A percentile compares a stretch with the other conserved stretches of the same genome.
These are phyloP conservation scores for Limnomonas spitsbergensis DNA, from an alignment of 139 green algal species.

Conservation along the genomic window DNA sequence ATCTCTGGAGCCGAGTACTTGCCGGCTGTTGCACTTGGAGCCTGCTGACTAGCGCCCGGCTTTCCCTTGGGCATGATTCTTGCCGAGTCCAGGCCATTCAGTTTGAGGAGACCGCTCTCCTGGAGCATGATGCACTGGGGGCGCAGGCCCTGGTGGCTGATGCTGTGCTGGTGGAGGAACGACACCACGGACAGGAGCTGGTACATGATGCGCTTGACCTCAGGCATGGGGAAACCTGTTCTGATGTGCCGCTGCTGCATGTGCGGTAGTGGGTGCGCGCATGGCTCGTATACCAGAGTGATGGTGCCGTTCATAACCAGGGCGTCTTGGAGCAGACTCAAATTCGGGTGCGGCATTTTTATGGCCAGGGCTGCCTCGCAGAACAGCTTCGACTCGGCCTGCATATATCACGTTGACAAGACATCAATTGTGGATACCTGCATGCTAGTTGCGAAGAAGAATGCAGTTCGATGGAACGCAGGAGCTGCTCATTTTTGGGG, in stretches of 20 bases:
- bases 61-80: constrained; percentile 1
- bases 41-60: too few species aligned
- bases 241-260: neutral
- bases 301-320: neutral
- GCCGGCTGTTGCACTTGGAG: neutral
- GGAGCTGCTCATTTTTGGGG: too few species aligned
- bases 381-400: neutral
- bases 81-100: neutral
- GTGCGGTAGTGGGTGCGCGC: neutral
- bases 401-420: neutral
- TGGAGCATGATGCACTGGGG: neutral
- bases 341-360: neutral
- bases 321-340: neutral
- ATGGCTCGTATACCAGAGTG: neutral
- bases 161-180: neutral
- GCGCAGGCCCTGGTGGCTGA: neutral
- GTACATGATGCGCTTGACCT: constrained; percentile 4
- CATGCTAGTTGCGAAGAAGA: too few species aligned
- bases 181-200: neutral
- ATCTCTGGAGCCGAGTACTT: constrained; percentile 1
- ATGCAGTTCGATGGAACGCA: too few species aligned
- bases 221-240: neutral
- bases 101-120: neutral
- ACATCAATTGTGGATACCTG: neutral
- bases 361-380: neutral